Conservation (phyloP, 495 filamentous ascomycete species). For the Lepraria neglecta region DNA sequence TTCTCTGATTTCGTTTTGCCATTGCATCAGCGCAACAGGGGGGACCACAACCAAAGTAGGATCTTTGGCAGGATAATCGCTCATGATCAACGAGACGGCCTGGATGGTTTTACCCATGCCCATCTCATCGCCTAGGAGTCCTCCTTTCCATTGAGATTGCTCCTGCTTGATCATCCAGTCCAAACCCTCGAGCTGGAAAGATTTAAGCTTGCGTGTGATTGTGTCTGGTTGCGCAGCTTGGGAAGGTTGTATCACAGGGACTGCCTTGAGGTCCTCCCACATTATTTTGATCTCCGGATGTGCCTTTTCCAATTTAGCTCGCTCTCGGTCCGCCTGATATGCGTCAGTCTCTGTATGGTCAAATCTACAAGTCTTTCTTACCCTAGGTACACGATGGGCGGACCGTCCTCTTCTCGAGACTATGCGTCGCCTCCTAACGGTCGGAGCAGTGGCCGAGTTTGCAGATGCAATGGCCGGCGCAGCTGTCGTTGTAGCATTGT, state of each 20-base stretch:
- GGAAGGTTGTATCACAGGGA: slow-evolving; percentile 57
- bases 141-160: slow-evolving; percentile 74
- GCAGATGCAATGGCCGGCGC: background rate
- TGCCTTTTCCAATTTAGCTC: slow-evolving; percentile 59
- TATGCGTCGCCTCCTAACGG: slow-evolving; percentile 13
- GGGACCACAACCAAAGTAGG: slow-evolving; percentile 88
- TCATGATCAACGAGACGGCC: slow-evolving; percentile 95
- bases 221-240: slow-evolving; percentile 66
- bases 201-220: slow-evolving; percentile 77
- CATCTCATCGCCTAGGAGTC: slow-evolving; percentile 92
- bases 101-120: slow-evolving; percentile 98
- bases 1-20: slow-evolving; percentile 85
- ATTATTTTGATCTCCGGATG: slow-evolving; percentile 76
- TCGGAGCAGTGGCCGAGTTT: slow-evolving; percentile 12
- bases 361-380: background rate
- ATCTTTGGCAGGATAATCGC: slow-evolving; percentile 74
- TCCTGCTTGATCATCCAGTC: slow-evolving; percentile 93
- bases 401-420: no score
- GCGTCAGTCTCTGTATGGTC: background rate
- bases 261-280: slow-evolving; percentile 69
- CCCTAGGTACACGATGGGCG: background rate
- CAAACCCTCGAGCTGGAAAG: slow-evolving; percentile 87
- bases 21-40: slow-evolving; percentile 94
- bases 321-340: slow-evolving; percentile 40
- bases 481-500: background rate